Conservation (phyloP, 345 rosid species). For the Populus davidiana region DNA sequence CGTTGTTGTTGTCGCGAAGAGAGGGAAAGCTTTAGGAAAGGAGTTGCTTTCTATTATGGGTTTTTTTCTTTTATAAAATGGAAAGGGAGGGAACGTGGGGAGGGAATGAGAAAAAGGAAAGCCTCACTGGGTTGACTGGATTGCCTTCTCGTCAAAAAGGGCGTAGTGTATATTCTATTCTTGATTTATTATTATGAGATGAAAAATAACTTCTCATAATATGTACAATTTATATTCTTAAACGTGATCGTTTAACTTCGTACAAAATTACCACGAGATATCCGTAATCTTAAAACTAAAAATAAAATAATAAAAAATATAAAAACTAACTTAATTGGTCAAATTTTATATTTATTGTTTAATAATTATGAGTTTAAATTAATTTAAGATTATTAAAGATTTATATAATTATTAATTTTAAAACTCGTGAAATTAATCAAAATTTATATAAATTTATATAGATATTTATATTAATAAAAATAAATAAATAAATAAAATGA, state of each 20-base stretch:
- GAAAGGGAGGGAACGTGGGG: slow-evolving; percentile 39
- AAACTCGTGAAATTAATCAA: too few species aligned
- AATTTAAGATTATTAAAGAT: too few species aligned
- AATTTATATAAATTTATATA: too few species aligned
- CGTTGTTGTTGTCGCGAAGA: slow-evolving; percentile 31
- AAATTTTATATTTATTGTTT: fast-evolving
- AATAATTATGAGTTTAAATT: too few species aligned
- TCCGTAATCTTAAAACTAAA: background rate
- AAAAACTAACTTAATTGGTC: too few species aligned
- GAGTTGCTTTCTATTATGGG: slow-evolving; percentile 18
- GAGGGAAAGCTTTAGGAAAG: slow-evolving; percentile 40
- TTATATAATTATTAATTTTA: too few species aligned
- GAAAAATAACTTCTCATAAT: too few species aligned
- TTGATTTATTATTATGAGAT: background rate
- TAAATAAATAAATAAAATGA: too few species aligned
- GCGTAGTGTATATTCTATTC: background rate
- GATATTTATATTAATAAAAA: too few species aligned
- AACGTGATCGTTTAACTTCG: too few species aligned
- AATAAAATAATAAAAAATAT: too few species aligned
- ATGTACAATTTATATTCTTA: too few species aligned
- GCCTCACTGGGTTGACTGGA: background rate
- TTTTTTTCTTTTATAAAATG: background rate
- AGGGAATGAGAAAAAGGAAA: slow-evolving; percentile 36
- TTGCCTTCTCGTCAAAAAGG: background rate
- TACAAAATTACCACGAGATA: background rate